Evolutionary conservation across 176 grass and related monocot species (phyloP).

Genomic region (Olyra latifolia): DNA sequence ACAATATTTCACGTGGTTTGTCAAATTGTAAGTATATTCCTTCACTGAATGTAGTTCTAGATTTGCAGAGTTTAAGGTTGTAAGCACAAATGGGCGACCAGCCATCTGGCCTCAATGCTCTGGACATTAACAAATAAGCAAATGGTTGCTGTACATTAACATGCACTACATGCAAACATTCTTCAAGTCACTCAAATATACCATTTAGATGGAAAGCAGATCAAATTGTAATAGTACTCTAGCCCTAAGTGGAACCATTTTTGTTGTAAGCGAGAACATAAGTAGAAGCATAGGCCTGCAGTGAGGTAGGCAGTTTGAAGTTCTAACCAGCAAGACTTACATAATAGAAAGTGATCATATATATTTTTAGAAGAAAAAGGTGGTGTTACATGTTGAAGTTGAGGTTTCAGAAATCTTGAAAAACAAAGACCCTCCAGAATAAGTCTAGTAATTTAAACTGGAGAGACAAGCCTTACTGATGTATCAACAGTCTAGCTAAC

Average conservation of each 20-base stretch:
- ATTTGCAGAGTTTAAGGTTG: neutral
- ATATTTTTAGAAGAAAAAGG: neutral
- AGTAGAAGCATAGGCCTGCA: neutral
- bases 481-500: neutral
- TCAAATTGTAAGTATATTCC: neutral
- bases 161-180: neutral
- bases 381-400: neutral
- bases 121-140: neutral
- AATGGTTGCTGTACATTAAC: neutral
- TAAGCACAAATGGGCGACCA: neutral
- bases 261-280: neutral
- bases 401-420: neutral
- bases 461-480: neutral
- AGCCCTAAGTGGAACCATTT: neutral
- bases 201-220: neutral
- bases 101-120: neutral
- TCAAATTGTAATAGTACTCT: neutral
- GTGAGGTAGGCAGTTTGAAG: neutral
- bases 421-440: neutral
- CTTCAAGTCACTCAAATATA: slow-evolving; percentile 16
- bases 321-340: neutral
- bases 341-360: neutral
- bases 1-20: neutral
- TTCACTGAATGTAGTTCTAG: neutral
- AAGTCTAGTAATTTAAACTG: neutral